Conservation (phyloP, 164 flowering plant species). For the Nymphaea colorata region DNA sequence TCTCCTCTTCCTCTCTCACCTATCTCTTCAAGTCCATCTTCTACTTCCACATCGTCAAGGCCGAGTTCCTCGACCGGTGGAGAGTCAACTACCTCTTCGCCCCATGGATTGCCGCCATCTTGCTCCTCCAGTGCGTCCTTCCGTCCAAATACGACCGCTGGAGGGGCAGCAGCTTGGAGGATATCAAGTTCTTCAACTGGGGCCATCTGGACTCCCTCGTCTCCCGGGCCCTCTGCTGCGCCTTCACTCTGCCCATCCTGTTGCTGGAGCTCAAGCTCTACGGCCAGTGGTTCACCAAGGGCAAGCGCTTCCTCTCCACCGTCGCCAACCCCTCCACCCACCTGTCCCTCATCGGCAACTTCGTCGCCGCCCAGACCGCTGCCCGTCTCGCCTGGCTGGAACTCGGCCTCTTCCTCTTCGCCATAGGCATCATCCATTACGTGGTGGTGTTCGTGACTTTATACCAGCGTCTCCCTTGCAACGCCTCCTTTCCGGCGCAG, state of each 20-base stretch:
- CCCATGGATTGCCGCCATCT: conserved; percentile 20
- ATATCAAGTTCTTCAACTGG: too few species aligned
- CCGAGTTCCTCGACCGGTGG: conserved; percentile 15
- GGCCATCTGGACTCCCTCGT: conserved; percentile 1
- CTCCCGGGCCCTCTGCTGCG: conserved; percentile 15
- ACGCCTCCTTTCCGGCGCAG: conserved; percentile 10
- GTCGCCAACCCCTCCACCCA: conserved; percentile 22
- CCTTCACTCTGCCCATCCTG: conserved; percentile 12
- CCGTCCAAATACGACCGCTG: background rate
- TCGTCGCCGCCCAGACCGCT: conserved; percentile 13
- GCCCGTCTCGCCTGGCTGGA: conserved; percentile 24
- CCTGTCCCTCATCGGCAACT: conserved; percentile 19
- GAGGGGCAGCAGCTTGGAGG: too few species aligned
- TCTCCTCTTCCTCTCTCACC: conserved; percentile 16
- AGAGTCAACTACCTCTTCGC: conserved; percentile 21
- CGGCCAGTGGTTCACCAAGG: conserved; percentile 21
- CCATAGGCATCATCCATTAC: conserved; percentile 19
- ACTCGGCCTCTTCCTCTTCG: conserved; percentile 16
- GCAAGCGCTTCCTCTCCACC: conserved; percentile 16
- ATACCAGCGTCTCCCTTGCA: conserved; percentile 13
- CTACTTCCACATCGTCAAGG: conserved; percentile 12
- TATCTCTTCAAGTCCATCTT: conserved; percentile 13
- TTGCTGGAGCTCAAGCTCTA: conserved; percentile 20
- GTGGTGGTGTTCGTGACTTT: conserved; percentile 20
- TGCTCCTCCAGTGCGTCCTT: conserved; percentile 12